Evolutionary conservation across 306 rosid genomes (phyloP), one percentile per base, ranked within the genome.

Genomic region (Pachyrhizus erosus): DNA sequence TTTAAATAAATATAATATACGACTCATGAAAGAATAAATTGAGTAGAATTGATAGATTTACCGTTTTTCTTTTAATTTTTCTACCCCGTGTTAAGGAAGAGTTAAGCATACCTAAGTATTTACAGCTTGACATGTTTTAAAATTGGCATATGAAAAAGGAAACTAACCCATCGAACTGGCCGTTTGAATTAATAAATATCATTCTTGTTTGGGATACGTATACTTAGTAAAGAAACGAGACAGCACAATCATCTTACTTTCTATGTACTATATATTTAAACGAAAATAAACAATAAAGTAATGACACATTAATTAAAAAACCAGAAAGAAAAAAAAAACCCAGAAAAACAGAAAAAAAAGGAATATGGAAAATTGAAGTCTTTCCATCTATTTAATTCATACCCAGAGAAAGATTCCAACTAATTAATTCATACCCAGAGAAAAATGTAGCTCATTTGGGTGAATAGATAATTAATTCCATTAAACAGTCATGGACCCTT

Each of bases 401-500:
- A n/a, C n/a, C n/a, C n/a, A n/a, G n/a, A n/a, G n/a, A n/a, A n/a
- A n/a, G n/a, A n/a, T n/a, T n/a, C n/a, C n/a, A n/a, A n/a, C n/a
- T n/a, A n/a, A n/a, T n/a, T n/a, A n/a, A n/a, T n/a, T n/a, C n/a
- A n/a, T n/a, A n/a, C n/a, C n/a, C n/a, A n/a, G n/a, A n/a, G n/a
- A n/a, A n/a, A 40, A 6, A 7, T 3, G 42, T 60, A 24, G 61
- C 21, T 64, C 14, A 78, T 72, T 27, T 34, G 42, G 13, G 40
- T 49, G 66, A 73, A 52, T 66, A 33, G 51, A 40, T 7, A 75
- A 40, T 62, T 65, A 76, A 51, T 62, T 73, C 17, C 43, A 46
- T 51, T 26, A 42, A 39, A 65, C 80, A 68, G 79, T 62, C 18
- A 26, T 21, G 40, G 37, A 80, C 52, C 77, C 75, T 76, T 62